Evolutionary conservation across 768 basidiomycete species (phyloP).

Genomic region (Russula ochroleuca): DNA sequence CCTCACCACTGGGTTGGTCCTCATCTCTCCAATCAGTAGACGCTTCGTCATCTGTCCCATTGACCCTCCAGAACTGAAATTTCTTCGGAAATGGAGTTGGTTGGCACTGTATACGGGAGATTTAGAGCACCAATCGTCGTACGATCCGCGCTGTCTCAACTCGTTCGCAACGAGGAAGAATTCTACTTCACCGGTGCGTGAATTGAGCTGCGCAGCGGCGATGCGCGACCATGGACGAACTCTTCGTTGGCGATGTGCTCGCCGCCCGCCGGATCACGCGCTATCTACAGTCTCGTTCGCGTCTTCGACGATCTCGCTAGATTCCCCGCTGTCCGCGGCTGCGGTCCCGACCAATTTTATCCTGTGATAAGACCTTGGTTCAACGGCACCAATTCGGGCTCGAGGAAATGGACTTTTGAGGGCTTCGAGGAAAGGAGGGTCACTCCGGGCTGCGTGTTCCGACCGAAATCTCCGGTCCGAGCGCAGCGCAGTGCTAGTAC

Average conservation of each 20-base stretch:
- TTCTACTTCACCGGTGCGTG: constrained; percentile 85
- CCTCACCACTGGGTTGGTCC: too few species aligned
- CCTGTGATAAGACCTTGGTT: constrained; percentile 60
- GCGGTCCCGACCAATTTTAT: constrained; percentile 65
- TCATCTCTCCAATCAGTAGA: too few species aligned
- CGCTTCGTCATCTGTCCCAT: too few species aligned
- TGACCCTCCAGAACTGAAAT: too few species aligned
- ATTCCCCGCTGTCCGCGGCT: constrained; percentile 40
- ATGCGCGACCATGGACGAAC: constrained; percentile 52
- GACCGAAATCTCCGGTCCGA: constrained; percentile 50
- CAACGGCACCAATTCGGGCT: constrained; percentile 46
- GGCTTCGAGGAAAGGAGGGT: constrained; percentile 39
- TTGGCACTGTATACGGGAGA: too few species aligned
- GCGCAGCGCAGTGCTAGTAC: constrained; percentile 39
- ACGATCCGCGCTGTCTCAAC: too few species aligned
- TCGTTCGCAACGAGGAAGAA: constrained; percentile 77
- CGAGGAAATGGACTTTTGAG: constrained; percentile 43
- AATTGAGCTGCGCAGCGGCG: constrained; percentile 81
- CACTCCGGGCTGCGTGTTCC: constrained; percentile 33
- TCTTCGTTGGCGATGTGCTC: too few species aligned
- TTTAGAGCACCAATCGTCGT: too few species aligned
- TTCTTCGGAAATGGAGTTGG: too few species aligned
- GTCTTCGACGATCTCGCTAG: too few species aligned
- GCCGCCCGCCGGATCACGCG: too few species aligned
- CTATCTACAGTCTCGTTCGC: too few species aligned